These are phyloP conservation scores for Pseudogymnoascus sp. DNA, from an alignment of 2,329 filamentous ascomycete species.

Conservation along the genomic window DNA sequence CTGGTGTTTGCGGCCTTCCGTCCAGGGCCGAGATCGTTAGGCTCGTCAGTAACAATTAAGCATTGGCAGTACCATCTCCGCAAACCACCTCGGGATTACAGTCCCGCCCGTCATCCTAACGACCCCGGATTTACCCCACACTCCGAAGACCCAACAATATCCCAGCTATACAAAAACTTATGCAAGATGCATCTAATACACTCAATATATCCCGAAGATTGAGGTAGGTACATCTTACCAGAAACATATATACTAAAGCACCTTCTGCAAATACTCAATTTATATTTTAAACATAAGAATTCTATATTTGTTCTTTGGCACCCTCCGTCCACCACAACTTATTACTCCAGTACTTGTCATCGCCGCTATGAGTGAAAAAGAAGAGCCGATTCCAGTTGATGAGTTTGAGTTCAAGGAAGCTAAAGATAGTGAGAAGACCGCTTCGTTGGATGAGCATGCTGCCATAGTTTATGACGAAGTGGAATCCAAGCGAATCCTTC, in stretches of 20 bases:
- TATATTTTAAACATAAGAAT: not conserved
- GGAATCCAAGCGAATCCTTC: constrained; percentile 28
- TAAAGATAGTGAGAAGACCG: not conserved
- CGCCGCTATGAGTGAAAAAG: not conserved
- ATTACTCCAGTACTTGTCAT: not conserved
- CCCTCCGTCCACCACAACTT: not conserved
- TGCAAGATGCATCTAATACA: not conserved
- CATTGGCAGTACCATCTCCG: not conserved
- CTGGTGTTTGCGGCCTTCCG: not conserved
- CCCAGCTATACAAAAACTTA: not conserved
- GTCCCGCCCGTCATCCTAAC: not conserved
- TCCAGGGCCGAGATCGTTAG: not conserved
- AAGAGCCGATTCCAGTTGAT: not conserved
- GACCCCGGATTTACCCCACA: not conserved
- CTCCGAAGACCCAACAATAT: not conserved
- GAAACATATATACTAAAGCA: not conserved
- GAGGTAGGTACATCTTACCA: not conserved
- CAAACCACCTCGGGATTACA: not conserved
- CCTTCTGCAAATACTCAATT: not conserved
- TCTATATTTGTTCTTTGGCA: not conserved
- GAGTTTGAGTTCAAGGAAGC: not conserved
- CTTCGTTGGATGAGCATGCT: not conserved
- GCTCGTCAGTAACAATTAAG: not conserved
- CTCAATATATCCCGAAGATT: not conserved
- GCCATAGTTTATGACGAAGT: not conserved